These are phyloP conservation scores for Kickxella alabastrina DNA, from an alignment of 192 early-diverging fungal species.

Conservation along the genomic window DNA sequence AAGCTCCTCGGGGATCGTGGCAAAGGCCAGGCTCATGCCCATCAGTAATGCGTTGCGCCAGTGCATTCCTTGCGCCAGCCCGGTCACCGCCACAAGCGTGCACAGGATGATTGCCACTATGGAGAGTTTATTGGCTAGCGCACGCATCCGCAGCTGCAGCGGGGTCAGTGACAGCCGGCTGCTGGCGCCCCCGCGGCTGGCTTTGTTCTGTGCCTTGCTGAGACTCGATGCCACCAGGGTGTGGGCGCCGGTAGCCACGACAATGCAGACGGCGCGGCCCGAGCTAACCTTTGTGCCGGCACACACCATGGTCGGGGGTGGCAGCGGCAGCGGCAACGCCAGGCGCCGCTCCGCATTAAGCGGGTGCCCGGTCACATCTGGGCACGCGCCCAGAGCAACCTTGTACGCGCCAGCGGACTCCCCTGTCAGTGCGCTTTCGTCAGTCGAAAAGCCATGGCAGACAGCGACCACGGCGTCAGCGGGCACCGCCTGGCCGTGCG, in stretches of 20 bases:
- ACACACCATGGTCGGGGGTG: constrained; percentile 18
- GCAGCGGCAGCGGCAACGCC: neutral
- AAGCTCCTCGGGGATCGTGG: constrained; percentile 50
- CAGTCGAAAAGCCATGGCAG: constrained; percentile 64
- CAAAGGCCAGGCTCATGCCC: constrained; percentile 42
- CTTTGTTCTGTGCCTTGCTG: no score
- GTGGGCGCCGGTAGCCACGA: constrained; percentile 26
- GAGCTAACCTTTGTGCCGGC: constrained; percentile 34
- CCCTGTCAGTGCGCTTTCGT: constrained; percentile 91
- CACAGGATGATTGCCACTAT: constrained; percentile 14
- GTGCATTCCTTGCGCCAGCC: constrained; percentile 13
- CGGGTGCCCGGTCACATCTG: no score
- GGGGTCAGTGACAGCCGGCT: constrained; percentile 12
- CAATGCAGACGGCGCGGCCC: constrained; percentile 30
- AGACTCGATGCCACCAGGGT: constrained; percentile 21
- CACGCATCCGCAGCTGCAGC: constrained; percentile 22
- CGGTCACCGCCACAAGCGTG: constrained; percentile 16
- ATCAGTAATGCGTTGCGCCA: constrained; percentile 38
- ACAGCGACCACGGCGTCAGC: constrained; percentile 79
- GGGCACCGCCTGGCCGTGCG: constrained; percentile 86
- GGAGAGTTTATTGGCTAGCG: constrained; percentile 18
- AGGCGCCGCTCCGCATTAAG: neutral
- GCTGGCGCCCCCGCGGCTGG: constrained; percentile 8
- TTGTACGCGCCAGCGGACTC: constrained; percentile 58
- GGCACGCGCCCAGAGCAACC: constrained; percentile 5